phyloP scores from a whole-genome alignment of 179 eudicot genomes.

The Carnegiea gigantea region DNA sequence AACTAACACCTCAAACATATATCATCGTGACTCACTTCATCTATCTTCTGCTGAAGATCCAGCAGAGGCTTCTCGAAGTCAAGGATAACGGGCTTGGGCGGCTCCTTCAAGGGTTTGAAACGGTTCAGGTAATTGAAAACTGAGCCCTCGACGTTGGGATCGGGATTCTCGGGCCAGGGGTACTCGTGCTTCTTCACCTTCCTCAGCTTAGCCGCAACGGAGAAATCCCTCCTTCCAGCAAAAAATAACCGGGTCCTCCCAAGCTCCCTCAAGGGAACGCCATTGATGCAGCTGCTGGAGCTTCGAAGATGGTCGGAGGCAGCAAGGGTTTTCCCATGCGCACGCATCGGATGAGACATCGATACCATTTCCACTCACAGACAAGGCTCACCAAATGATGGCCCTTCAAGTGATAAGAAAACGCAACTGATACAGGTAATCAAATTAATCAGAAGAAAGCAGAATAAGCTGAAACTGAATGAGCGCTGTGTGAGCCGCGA shows the following conservation, averaged over 20 bases:
- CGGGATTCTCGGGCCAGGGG: slow-evolving; percentile 87
- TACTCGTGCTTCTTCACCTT: slow-evolving; percentile 77
- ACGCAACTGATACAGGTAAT: not conserved
- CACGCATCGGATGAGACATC: slow-evolving; percentile 43
- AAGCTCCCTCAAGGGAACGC: slow-evolving; percentile 53
- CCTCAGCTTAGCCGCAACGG: slow-evolving; percentile 53
- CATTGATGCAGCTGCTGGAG: slow-evolving; percentile 48
- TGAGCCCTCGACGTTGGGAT: slow-evolving; percentile 80
- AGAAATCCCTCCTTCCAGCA: slow-evolving; percentile 25
- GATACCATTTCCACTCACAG: slow-evolving; percentile 44
- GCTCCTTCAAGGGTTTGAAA: slow-evolving; percentile 83
- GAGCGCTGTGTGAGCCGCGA: not conserved
- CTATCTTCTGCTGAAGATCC: slow-evolving; percentile 70
- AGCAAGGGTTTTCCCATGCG: slow-evolving; percentile 36
- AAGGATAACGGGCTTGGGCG: slow-evolving; percentile 77
- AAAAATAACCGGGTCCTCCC: slow-evolving; percentile 46
- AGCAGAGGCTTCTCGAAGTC: slow-evolving; percentile 87
- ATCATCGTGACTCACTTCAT: slow-evolving; percentile 48
- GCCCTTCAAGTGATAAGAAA: not conserved
- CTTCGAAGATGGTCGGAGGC: slow-evolving; percentile 72
- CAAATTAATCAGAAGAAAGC: not conserved
- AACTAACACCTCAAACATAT: not conserved
- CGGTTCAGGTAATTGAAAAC: slow-evolving; percentile 60
- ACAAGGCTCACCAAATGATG: not conserved
- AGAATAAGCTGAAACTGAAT: no score